Conservation (phyloP, 805 yeast species). For the Candida coleopterorum region DNA sequence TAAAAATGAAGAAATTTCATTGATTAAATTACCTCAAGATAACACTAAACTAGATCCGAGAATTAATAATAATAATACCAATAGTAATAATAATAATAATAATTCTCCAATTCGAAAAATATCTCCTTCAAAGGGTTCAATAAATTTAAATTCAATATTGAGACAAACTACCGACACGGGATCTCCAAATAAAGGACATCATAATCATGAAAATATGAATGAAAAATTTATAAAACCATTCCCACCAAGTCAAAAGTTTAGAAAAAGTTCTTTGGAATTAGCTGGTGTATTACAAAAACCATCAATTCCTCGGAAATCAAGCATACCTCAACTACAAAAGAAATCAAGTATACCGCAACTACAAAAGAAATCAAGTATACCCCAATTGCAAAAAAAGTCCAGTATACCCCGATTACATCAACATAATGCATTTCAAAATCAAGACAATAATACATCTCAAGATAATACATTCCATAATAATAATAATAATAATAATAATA, state of each 20-base stretch:
- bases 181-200: slow-evolving; percentile 11
- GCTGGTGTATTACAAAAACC: slow-evolving; percentile 31
- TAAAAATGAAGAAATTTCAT: slow-evolving; percentile 34
- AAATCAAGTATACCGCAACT: slow-evolving; percentile 15
- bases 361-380: slow-evolving; percentile 11
- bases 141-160: slow-evolving; percentile 31
- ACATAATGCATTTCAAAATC: slow-evolving; percentile 14
- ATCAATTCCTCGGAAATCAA: slow-evolving; percentile 14
- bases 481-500: no score
- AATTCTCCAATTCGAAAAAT: slow-evolving; percentile 25
- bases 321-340: slow-evolving; percentile 14
- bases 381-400: slow-evolving; percentile 9
- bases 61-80: background rate
- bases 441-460: slow-evolving; percentile 10
- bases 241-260: slow-evolving; percentile 19
- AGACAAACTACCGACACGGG: slow-evolving; percentile 12
- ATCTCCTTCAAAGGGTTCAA: slow-evolving; percentile 38
- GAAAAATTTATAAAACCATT: slow-evolving; percentile 20
- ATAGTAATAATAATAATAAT: background rate
- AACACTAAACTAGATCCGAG: no score
- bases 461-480: no score
- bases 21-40: slow-evolving; percentile 2
- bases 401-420: slow-evolving; percentile 13
- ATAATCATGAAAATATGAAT: slow-evolving; percentile 9
- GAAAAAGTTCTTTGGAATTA: slow-evolving; percentile 29